A percentile compares a stretch with the other conserved stretches of the same genome.
Conservation (phyloP, 345 rosid species). For the Gossypium arboreum region DNA sequence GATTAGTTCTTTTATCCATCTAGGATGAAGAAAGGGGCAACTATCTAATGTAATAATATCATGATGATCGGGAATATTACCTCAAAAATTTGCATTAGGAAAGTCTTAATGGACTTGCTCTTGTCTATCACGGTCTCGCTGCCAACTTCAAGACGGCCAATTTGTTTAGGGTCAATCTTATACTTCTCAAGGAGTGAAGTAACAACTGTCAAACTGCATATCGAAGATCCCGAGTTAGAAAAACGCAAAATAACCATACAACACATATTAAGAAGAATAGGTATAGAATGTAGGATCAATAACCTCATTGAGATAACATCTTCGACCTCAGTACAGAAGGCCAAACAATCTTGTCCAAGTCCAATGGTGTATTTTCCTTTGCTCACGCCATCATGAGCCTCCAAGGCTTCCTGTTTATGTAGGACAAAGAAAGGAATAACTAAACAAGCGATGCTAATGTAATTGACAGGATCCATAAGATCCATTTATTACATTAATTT, state of each 20-base stretch:
- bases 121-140: constrained; percentile 99
- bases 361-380: constrained; percentile 98
- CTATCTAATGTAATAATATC: background rate
- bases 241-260: background rate
- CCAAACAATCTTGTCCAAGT: constrained; percentile 98
- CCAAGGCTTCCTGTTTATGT: constrained; percentile 67
- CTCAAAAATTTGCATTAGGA: constrained; percentile 99
- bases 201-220: constrained; percentile 79
- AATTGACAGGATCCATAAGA: background rate
- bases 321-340: constrained; percentile 94
- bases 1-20: too few relatives aligned
- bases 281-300: constrained; percentile 3
- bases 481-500: background rate
- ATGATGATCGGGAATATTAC: constrained; percentile 32
- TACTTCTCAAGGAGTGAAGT: constrained; percentile 89
- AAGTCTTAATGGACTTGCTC: constrained; percentile 98
- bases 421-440: background rate
- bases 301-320: constrained; percentile 99
- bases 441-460: background rate
- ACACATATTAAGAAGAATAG: background rate
- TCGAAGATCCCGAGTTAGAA: constrained; percentile 11
- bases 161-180: constrained; percentile 81
- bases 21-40: background rate
- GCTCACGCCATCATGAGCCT: constrained; percentile 94
- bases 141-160: constrained; percentile 97